A percentile compares a stretch with the other conserved stretches of the same genome.
Evolutionary conservation across 2,329 filamentous ascomycete genomes (phyloP).

Genomic region (Catunica adiposa): DNA sequence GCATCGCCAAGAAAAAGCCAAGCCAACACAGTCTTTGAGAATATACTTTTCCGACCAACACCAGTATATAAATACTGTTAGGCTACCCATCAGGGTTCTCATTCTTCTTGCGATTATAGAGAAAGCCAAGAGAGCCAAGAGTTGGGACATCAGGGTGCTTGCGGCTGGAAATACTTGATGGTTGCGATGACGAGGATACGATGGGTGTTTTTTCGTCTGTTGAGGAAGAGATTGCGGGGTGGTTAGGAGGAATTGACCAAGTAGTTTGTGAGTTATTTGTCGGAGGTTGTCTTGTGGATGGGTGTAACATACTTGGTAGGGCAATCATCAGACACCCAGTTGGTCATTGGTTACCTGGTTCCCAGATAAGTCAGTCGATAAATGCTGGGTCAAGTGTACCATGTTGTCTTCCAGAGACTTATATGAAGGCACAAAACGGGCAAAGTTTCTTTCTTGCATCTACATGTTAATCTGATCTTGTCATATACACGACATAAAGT

Average conservation of each 20-base stretch:
- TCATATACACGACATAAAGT: no score
- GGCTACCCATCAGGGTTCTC: slow-evolving; percentile 3
- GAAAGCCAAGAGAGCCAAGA: slow-evolving; percentile 5
- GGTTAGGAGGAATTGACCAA: no score
- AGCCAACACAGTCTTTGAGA: background rate
- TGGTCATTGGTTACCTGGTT: background rate
- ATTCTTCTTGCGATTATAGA: background rate
- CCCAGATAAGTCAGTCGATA: background rate
- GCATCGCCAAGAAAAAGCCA: slow-evolving; percentile 7
- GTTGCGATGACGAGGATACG: background rate
- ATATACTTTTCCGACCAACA: background rate
- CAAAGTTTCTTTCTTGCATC: background rate
- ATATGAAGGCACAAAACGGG: background rate
- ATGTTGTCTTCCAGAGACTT: background rate
- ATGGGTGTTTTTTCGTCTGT: background rate
- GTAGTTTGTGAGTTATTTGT: no score
- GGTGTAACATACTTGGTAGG: no score
- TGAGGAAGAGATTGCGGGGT: background rate
- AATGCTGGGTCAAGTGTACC: background rate
- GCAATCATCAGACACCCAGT: background rate
- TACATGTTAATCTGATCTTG: no score
- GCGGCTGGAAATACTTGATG: background rate
- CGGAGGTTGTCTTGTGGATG: no score
- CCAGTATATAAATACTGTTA: background rate
- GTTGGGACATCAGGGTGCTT: background rate